A percentile compares a stretch with the other conserved stretches of the same genome.
Evolutionary conservation across 441 rosid genomes (phyloP).

Genomic region (Omphalea diandra): DNA sequence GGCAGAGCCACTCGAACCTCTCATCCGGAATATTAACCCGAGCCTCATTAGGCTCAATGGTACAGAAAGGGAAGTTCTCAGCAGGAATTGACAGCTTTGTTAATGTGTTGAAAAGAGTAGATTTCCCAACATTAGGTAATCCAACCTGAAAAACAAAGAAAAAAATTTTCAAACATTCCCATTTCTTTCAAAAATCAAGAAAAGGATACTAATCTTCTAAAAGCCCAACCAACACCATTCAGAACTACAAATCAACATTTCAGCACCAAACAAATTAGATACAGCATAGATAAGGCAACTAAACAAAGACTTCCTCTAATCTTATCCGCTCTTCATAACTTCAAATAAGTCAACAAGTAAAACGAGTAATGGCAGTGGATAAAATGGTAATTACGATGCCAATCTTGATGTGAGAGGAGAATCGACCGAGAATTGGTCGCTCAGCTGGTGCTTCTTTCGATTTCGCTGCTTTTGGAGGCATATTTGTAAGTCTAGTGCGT

Average conservation of each 20-base stretch:
- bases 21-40: constrained; percentile 92
- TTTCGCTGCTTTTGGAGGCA: constrained; percentile 96
- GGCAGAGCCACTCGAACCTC: constrained; percentile 95
- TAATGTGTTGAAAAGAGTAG: constrained; percentile 93
- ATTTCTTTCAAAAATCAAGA: too few species aligned
- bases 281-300: not conserved
- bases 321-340: too few species aligned
- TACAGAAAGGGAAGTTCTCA: constrained; percentile 98
- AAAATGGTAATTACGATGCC: constrained; percentile 63
- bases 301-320: too few species aligned
- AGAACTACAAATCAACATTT: too few species aligned
- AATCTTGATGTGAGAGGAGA: constrained; percentile 99
- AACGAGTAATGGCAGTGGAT: not conserved
- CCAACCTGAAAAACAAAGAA: constrained; percentile 86
- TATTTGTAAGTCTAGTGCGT: constrained; percentile 18
- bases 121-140: constrained; percentile 94
- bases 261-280: not conserved
- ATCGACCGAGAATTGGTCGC: constrained; percentile 96
- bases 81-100: constrained; percentile 95
- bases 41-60: constrained; percentile 99
- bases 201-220: too few species aligned
- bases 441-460: constrained; percentile 89
- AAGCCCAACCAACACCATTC: too few species aligned
- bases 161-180: too few species aligned
- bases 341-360: not conserved